Base-by-base conservation (phyloP, 1,284 basidiomycete species). In the Mycena sp. region DNA sequence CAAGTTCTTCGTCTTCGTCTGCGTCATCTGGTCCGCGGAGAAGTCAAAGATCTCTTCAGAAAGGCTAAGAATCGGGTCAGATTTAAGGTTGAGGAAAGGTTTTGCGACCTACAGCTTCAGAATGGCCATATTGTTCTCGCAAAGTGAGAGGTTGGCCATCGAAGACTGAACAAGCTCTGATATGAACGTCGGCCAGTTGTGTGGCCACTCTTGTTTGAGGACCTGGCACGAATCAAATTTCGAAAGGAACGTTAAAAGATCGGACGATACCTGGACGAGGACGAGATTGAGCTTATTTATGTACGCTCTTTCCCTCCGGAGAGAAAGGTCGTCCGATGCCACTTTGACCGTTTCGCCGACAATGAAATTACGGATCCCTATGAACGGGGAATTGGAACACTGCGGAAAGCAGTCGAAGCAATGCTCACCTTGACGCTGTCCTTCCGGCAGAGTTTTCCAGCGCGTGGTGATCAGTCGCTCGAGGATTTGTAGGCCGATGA, bases 111-210 rank as follows among this genome's bases (percentile, higher is more conserved):
- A 65, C 23, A 99, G 85, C 76, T 95, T 95, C 69, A 99, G 84
- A 76, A 99, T 99, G 77, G 95, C 88, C 98, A 99, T 99, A 82
- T 99, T 99, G 85, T 99, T 99, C 80, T 99, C 98, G 85, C 97
- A 99, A 26, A 99, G 87, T 2, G 95, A 92, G 32, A 99, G 87
- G 74, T 96, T 98, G 44, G 94, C 95, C 77, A 97, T 96, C 53
- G 96, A 99, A 9, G 97, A 98, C 67, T 96, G 91, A 64, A 99
- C 96, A 62, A 99, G 94, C 76, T 99, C 98, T 7, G 95, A 91
- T 73, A 99, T 99, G 82, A 99, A 99, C 6, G 88, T 93, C 23
- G 97, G 96, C 98, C 98, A 99, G 74, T 98, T 96, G 77, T 98
- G 95, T 23, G 97, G 97, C 98, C 98, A 99, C 75, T 99, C 98